Base-by-base conservation (phyloP, 2,329 filamentous ascomycete species). In the Penicillium carneum region DNA sequence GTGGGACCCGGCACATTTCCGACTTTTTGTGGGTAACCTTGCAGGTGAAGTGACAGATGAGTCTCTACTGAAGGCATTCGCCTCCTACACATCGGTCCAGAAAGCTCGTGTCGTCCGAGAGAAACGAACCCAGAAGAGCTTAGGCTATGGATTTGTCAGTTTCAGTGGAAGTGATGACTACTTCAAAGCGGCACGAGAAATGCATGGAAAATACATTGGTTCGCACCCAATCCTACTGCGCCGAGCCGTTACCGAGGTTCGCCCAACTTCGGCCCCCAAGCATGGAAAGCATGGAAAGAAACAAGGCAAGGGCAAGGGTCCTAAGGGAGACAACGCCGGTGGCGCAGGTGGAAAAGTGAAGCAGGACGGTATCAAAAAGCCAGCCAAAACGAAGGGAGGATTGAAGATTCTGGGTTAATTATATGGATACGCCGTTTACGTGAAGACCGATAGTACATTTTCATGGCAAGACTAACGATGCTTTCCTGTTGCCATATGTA, bases 191-290 rank as follows among this genome's bases (percentile, higher is more conserved):
- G 94, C 93, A 71, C 93, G 95, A 80, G 94, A 98, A 81, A 98
- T 98, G 95, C 91, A 97, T 73, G 93, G 93, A 70, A 98, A 99
- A 81, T 99, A 99, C 79, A 98, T 99, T 74, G 94, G 96, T 72
- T 97, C 93, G 76, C 95, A 98, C 77, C 95, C 95, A 0, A 91
- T 97, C 31, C 83, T 91, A 29, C 86, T 98, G 68, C 89, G 91
- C 77, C 91, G 95, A 76, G 92, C 91, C 67, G 96, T 90, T 69
- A 97, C 94, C 6, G 93, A 98, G 77, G 92, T 99, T 77, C 92
- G 91, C 74, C 87, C 92, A 4, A 84, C 88, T 12, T 84, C 84
- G n/a, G 88, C 89, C 65, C 83, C 85, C 45, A 86, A 86, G 69
- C 88, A 87, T 72, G 89, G 90, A 59, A 86, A 86, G 68, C 88